A percentile compares a stretch with the other conserved stretches of the same genome.
phyloP scores from a whole-genome alignment of 768 basidiomycete genomes.

The Xerocomus spinulosus region DNA sequence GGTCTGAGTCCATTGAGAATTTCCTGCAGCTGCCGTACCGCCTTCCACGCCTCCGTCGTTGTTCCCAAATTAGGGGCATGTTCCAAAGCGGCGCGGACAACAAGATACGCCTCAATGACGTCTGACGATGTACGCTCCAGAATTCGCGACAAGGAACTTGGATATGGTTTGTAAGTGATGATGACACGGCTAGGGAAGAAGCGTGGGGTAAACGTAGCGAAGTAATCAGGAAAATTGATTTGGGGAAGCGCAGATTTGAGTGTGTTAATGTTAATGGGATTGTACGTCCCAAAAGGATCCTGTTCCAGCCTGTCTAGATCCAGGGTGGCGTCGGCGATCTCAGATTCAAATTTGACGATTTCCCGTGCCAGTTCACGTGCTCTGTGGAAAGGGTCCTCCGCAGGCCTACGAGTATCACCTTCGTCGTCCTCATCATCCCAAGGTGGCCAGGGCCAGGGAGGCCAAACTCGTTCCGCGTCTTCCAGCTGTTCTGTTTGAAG shows the following conservation, averaged over 20 bases:
- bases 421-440: conserved; percentile 61
- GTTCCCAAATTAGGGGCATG: conserved; percentile 70
- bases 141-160: conserved; percentile 60
- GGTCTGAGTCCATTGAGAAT: conserved; percentile 79
- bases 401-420: conserved; percentile 34
- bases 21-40: conserved; percentile 65
- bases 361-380: conserved; percentile 62
- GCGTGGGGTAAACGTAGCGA: conserved; percentile 79
- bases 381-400: conserved; percentile 35
- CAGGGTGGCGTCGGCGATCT: conserved; percentile 72
- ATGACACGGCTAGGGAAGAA: conserved; percentile 72
- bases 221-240: conserved; percentile 81
- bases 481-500: conserved; percentile 37
- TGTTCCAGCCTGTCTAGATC: conserved; percentile 74
- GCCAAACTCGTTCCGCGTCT: conserved; percentile 48
- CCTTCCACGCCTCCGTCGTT: conserved; percentile 75
- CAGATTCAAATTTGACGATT: conserved; percentile 74
- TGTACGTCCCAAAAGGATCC: conserved; percentile 87
- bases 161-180: conserved; percentile 78
- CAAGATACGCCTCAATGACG: conserved; percentile 83
- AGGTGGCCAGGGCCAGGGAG: conserved; percentile 83
- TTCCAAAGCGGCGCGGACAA: conserved; percentile 65
- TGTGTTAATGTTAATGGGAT: conserved; percentile 68
- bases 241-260: conserved; percentile 67
- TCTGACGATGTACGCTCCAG: conserved; percentile 62